phyloP scores from a whole-genome alignment of 768 basidiomycete species.

The Galerina marginata region DNA sequence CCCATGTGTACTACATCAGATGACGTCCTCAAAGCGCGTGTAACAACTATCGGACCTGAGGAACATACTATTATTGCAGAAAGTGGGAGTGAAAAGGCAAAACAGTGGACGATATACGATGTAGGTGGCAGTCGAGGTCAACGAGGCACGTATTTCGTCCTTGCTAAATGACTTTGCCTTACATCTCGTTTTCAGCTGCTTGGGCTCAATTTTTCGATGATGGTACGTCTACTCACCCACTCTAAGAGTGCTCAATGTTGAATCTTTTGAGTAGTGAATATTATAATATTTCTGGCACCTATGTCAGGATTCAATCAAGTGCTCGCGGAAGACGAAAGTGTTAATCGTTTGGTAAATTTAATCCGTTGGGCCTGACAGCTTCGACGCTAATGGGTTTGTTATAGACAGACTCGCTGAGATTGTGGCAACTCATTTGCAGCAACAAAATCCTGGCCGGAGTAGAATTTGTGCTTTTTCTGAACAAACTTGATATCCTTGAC shows the following conservation, averaged over 20 bases:
- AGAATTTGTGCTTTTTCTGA: constrained; percentile 64
- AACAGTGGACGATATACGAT: constrained; percentile 69
- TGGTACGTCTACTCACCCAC: constrained; percentile 39
- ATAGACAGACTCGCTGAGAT: constrained; percentile 59
- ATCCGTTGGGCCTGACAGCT: neutral
- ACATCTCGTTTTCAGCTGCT: constrained; percentile 43
- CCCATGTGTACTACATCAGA: constrained; percentile 34
- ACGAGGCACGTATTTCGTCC: constrained; percentile 44
- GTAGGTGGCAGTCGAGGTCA: constrained; percentile 66
- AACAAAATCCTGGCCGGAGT: constrained; percentile 59
- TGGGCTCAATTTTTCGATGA: constrained; percentile 78
- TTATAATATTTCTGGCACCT: constrained; percentile 71
- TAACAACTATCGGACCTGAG: constrained; percentile 69
- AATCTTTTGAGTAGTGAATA: constrained; percentile 47
- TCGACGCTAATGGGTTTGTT: neutral
- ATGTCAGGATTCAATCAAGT: constrained; percentile 69
- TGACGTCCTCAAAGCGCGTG: constrained; percentile 67
- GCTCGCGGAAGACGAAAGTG: constrained; percentile 59
- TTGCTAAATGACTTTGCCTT: neutral
- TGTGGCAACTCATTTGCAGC: constrained; percentile 66
- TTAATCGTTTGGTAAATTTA: constrained; percentile 60
- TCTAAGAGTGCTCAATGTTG: neutral
- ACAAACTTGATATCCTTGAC: constrained; percentile 66
- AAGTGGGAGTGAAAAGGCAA: constrained; percentile 35
- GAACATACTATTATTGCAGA: constrained; percentile 64